phyloP scores from a whole-genome alignment of 495 filamentous ascomycete species.

The Podospora tetraspora region DNA sequence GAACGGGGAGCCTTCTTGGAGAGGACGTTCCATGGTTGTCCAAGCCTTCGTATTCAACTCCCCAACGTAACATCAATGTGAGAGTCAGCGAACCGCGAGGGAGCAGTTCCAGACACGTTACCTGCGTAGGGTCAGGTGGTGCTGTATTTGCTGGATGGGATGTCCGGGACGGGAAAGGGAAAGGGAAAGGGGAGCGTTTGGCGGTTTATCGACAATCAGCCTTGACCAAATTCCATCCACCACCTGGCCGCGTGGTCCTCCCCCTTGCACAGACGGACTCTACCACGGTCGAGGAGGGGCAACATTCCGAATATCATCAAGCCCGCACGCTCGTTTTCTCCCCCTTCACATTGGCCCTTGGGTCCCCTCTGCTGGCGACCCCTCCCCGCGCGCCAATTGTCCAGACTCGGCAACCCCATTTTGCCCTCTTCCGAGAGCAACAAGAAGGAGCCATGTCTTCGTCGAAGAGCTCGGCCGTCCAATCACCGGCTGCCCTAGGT shows the following conservation, averaged over 20 bases:
- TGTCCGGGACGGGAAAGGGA: background rate
- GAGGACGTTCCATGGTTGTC: background rate
- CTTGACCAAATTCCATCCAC: background rate
- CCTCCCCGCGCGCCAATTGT: background rate
- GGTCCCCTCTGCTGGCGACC: background rate
- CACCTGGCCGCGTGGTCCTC: background rate
- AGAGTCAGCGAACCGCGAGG: background rate
- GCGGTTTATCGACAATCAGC: background rate
- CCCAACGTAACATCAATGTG: background rate
- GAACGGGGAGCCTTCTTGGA: background rate
- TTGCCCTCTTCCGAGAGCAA: constrained; percentile 1
- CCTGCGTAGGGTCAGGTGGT: background rate
- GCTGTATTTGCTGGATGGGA: background rate
- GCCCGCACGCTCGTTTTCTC: background rate
- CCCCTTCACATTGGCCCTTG: background rate
- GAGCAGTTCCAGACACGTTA: background rate
- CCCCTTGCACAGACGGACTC: background rate
- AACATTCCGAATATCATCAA: background rate
- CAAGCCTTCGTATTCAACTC: background rate
- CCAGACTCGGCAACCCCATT: constrained; percentile 4
- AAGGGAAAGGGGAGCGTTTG: background rate
- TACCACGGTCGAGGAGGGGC: background rate
- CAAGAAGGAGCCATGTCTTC: constrained; percentile 26
- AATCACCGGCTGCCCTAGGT: constrained; percentile 15
- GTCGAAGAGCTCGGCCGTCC: constrained; percentile 17